Evolutionary conservation across 106 monocot species (phyloP), one percentile per base, ranked within the genome.

Genomic region (Posidonia australis): DNA sequence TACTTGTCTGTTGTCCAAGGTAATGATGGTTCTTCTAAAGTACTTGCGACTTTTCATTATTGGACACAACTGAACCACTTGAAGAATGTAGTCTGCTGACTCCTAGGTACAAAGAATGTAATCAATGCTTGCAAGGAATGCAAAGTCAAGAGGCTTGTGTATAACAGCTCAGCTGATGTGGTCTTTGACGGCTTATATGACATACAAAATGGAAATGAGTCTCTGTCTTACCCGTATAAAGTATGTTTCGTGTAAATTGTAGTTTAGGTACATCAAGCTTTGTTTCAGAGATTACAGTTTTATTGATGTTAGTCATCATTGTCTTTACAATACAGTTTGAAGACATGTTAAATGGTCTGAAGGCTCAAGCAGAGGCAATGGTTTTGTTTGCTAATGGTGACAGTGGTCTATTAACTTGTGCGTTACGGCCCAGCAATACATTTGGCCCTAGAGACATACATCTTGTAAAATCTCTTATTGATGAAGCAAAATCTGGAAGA

Each of bases 401-500:
- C 52, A 67, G 71, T 69, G 86, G 84, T 49, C 36, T 90, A 46
- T 81, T 68, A 51, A 90, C 94, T 13, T 96, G 94, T 73, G 82
- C 69, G 5, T 48, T 96, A 64, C 74, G 94, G 28, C 77, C 79
- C 17, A 77, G 90, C 74, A 77, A 72, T 73, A 72, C 79, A 20
- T 96, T 96, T 72, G 94, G 94, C 18, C 90, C 94, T 9, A 84
- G 80, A 1, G 94, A 96, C 65, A 32, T 60, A 44, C 59, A 67
- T 74, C 53, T 96, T 9, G 69, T 84, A 53, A 76, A 84, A 36
- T 76, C 70, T 74, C 54, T 96, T 46, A 72, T 84, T 18, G 46
- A 54, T 5, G 61, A 58, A 63, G 83, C 89, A 18, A 86, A 77
- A 70, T 70, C 76, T 18, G 41, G 66, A 36, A 63, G 78, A 51